Base-by-base conservation (phyloP, 768 basidiomycete species). In the Lentinula sp. region DNA sequence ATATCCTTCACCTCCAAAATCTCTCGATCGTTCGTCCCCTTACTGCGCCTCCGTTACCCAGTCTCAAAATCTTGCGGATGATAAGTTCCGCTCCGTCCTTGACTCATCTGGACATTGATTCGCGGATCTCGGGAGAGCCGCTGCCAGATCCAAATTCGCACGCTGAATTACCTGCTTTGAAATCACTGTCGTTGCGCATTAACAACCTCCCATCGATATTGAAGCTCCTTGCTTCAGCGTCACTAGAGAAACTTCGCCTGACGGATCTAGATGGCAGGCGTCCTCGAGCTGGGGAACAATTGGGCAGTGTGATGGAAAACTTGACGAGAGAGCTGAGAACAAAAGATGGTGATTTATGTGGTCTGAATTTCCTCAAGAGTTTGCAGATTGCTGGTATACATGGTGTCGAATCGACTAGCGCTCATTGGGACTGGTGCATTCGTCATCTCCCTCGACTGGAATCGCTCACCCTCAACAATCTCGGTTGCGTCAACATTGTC, bases 211-310 rank as follows among this genome's bases (percentile, higher is more conserved):
- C 48, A 8, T 31, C 5, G 4, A 49, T 39, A 16, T n/a, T 60
- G 28, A 34, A 45, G 1, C 59, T 40, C 18, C 32, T 61, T 15
- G 39, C 28, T 18, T n/a, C 52, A 3, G 11, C 60, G 0, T 54
- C 60, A 10, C 28, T 55, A 34, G 21, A 55, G 39, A 32, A 54
- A 55, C 21, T 61, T 10, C 39, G 48, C 10, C 10, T 61, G 60
- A 31, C 39, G 45, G 59, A 60, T 23, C 40, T 60, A 5, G 50
- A 60, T 43, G 59, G 60, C 13, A 23, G 52, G 48, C 51, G 60
- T 4, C 11, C 45, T 21, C 21, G 28, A 4, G 57, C 57, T 43
- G 45, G n/a, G 11, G 42, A 58, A 21, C 40, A 58, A 7, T 18
- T 58, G 28, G 35, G 49, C 23, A 31, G 46, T 4, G 49, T 37